phyloP scores from a whole-genome alignment of 2,329 filamentous ascomycete genomes.

The Metarhizium brunneum region DNA sequence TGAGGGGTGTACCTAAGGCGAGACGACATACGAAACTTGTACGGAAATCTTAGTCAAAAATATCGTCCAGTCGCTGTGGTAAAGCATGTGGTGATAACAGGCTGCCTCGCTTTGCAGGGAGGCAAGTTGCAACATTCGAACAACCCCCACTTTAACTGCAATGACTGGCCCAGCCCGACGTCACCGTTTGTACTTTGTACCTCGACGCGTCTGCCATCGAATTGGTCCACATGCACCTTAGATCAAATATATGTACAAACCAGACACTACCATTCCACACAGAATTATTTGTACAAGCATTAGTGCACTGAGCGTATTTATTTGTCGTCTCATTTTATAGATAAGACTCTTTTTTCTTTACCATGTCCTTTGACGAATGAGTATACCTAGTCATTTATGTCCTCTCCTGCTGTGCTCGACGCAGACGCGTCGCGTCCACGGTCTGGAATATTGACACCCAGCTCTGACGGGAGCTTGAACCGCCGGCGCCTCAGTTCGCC shows the following conservation, averaged over 20 bases:
- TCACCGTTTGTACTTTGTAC: not conserved
- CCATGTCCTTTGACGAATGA: slow-evolving; percentile 6
- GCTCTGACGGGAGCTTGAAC: slow-evolving; percentile 28
- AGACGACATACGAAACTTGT: too few relatives aligned
- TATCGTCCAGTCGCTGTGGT: too few relatives aligned
- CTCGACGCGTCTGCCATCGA: not conserved
- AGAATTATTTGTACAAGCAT: not conserved
- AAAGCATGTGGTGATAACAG: too few relatives aligned
- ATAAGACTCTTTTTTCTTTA: slow-evolving; percentile 5
- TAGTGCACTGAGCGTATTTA: not conserved
- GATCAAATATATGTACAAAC: not conserved
- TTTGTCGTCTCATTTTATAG: not conserved
- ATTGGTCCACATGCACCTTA: not conserved
- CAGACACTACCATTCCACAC: not conserved
- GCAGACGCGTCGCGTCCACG: slow-evolving; percentile 41
- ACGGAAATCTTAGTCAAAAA: too few relatives aligned
- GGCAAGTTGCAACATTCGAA: not conserved
- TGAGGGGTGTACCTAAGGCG: too few relatives aligned
- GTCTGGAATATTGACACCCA: slow-evolving; percentile 32
- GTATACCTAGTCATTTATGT: slow-evolving; percentile 17
- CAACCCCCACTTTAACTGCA: not conserved
- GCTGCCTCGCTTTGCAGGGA: not conserved
- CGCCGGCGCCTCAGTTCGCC: slow-evolving; percentile 22
- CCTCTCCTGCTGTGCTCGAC: slow-evolving; percentile 22
- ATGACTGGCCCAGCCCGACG: not conserved